Evolutionary conservation across 2,329 filamentous ascomycete genomes (phyloP), one percentile per base, ranked within the genome.

Genomic region (Microcyclosporella mali): DNA sequence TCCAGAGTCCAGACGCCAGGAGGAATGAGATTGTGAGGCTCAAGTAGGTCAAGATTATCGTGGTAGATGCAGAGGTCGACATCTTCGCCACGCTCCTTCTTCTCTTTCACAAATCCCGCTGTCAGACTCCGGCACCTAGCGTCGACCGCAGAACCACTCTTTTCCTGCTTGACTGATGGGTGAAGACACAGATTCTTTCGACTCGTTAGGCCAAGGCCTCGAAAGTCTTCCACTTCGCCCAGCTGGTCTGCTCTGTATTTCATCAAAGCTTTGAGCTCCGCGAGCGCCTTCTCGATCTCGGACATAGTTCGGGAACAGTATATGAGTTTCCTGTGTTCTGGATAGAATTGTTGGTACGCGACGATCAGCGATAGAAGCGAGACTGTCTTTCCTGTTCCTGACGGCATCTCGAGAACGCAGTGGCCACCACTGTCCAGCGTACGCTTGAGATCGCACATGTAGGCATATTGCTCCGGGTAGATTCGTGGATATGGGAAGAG

Each of bases 221-320:
- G 78, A 56, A 98, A 98, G 14, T 98, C 90, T 66, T 98, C 92
- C 51, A 84, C 84, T 46, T 84, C 75, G 1, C 92, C 92, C n/a
- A 98, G 77, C 64, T 95, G 81, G 51, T 95, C 78, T 4, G 87
- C 73, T 12, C 92, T 84, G 61, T 95, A 97, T 62, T 94, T 94
- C 89, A 98, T 98, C 40, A 98, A 69, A 17, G 82, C 82, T 64
- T 92, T 88, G 56, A 98, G 66, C 66, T 98, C 92, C 8, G 87
- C 86, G 40, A 98, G 69, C 0, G 94, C 92, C 69, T 98, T 98
- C 64, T 98, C 92, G 59, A 98, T 98, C 70, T 98, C 92, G 29
- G 92, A 98, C 89, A 98, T 98, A 43, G 92, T 98, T 70, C 92
- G 88, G 51, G 92, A 98, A 72, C 92, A 98, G 68, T 98, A 98